These are phyloP conservation scores for Kodamaea restingae DNA, from an alignment of 805 yeast genomes.

Conservation along the genomic window DNA sequence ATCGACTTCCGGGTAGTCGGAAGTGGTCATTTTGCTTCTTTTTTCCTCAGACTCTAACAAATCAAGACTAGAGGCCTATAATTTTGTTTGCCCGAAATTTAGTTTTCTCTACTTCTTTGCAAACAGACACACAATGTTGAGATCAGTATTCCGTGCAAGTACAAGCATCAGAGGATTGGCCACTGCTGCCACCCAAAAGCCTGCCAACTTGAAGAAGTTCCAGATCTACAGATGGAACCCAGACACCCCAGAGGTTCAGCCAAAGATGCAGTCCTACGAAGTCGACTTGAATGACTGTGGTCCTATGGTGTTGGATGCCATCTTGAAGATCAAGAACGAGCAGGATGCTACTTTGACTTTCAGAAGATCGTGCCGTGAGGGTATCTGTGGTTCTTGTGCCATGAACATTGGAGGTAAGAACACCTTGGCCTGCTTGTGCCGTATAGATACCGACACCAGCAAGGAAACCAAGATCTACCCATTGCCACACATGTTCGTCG, in stretches of 20 bases:
- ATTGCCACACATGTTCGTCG: constrained; percentile 96
- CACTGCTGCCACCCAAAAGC: constrained; percentile 46
- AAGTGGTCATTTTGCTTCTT: neutral
- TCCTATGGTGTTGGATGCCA: constrained; percentile 96
- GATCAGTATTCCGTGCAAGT: constrained; percentile 18
- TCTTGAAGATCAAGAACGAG: constrained; percentile 92
- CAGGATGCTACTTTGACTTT: constrained; percentile 93
- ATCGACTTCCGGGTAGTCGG: constrained; percentile 8
- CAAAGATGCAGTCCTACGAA: constrained; percentile 75
- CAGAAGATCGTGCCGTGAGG: constrained; percentile 98
- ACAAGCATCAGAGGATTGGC: constrained; percentile 35
- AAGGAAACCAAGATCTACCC: constrained; percentile 90
- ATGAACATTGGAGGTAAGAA: constrained; percentile 98
- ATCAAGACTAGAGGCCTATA: neutral
- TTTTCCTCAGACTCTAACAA: neutral
- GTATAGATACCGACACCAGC: constrained; percentile 74
- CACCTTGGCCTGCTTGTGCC: constrained; percentile 94
- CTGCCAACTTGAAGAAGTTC: constrained; percentile 67
- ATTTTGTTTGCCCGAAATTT: constrained; percentile 2
- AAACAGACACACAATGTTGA: constrained; percentile 15
- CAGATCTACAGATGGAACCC: constrained; percentile 98
- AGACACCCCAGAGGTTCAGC: constrained; percentile 90
- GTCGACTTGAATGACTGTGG: constrained; percentile 90
- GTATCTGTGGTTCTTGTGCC: constrained; percentile 99
- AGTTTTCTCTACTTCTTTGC: constrained; percentile 2